Conservation (phyloP, 2,329 filamentous ascomycete genomes). For the Blastomyces parvus region DNA sequence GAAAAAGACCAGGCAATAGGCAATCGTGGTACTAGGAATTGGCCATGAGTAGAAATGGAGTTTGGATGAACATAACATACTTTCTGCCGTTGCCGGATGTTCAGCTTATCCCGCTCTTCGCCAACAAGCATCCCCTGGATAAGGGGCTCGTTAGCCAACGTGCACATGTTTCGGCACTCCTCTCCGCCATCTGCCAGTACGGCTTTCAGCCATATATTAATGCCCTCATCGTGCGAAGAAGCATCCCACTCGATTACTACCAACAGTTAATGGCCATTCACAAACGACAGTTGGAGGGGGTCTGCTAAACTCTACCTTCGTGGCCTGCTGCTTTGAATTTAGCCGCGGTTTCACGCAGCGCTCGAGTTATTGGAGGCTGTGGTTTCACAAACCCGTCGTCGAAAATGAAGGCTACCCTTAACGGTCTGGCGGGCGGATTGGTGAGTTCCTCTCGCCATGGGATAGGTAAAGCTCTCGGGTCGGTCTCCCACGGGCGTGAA, state of each 20-base stretch:
- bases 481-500: constrained; percentile 29
- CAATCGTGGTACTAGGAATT: neutral
- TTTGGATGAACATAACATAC: constrained; percentile 16
- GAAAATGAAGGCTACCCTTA: constrained; percentile 53
- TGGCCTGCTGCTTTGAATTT: constrained; percentile 49
- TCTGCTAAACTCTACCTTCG: constrained; percentile 37
- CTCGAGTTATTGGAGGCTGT: constrained; percentile 51
- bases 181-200: constrained; percentile 28
- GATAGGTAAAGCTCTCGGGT: constrained; percentile 29
- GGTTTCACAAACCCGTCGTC: constrained; percentile 52
- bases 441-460: constrained; percentile 27
- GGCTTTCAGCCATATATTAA: constrained; percentile 26
- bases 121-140: constrained; percentile 31
- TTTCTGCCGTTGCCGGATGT: constrained; percentile 22
- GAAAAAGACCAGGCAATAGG: neutral
- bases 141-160: constrained; percentile 26
- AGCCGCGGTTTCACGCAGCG: constrained; percentile 44
- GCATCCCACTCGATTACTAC: constrained; percentile 29
- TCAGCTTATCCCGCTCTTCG: constrained; percentile 21
- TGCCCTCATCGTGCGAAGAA: constrained; percentile 22
- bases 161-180: constrained; percentile 22
- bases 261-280: neutral
- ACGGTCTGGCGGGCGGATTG: constrained; percentile 29
- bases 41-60: neutral
- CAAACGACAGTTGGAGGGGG: neutral